Conservation (phyloP, 257 asterid genomes). For the Jaltomata sinuosa region DNA sequence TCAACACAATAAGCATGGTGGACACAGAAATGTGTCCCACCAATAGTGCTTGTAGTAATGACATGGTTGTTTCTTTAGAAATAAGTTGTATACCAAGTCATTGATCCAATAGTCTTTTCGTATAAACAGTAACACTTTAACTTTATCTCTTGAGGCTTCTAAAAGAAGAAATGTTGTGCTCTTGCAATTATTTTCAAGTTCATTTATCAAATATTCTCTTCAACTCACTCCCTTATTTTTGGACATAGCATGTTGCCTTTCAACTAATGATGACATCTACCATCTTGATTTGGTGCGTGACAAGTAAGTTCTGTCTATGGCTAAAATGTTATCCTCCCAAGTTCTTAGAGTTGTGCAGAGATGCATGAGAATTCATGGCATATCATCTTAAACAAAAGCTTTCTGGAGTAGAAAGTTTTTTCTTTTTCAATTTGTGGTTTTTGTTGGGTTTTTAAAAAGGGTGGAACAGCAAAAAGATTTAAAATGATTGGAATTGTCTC, state of each 20-base stretch:
- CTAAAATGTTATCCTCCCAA: not conserved
- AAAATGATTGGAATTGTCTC: not conserved
- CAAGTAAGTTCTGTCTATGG: not conserved
- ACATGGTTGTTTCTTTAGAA: not conserved
- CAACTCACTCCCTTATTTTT: not conserved
- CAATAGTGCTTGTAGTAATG: not conserved
- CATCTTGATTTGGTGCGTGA: not conserved
- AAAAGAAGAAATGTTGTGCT: not conserved
- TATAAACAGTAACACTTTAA: not conserved
- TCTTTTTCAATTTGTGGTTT: not conserved
- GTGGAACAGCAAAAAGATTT: not conserved
- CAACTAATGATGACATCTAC: not conserved
- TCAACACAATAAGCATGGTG: not conserved
- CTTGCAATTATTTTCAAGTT: not conserved
- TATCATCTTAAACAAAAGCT: not conserved
- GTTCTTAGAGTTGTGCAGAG: not conserved
- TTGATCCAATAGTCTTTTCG: not conserved
- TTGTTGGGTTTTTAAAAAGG: not conserved
- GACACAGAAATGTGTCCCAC: not conserved
- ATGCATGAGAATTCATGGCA: not conserved
- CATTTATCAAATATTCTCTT: not conserved
- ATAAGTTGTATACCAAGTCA: not conserved
- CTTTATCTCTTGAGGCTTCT: not conserved
- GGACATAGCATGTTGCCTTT: not conserved
- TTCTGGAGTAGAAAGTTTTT: not conserved